phyloP scores from a whole-genome alignment of 2,329 filamentous ascomycete species.

The Tolypocladium ovalisporum region DNA sequence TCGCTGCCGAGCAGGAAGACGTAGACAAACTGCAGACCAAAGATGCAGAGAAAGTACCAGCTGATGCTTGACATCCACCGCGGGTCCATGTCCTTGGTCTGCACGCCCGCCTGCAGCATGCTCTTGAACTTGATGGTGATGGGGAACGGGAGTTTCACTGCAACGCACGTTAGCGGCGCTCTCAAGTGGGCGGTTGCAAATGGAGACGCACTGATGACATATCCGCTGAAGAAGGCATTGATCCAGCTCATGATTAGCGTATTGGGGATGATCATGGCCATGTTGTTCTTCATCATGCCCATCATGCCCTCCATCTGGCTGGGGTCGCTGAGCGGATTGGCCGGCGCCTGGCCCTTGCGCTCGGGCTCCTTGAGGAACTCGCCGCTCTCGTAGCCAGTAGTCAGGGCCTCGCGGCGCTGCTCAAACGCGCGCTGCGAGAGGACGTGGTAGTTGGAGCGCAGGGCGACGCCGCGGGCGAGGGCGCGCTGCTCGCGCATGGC shows the following conservation, averaged over 20 bases:
- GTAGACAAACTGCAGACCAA: conserved; percentile 93
- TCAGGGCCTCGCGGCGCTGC: conserved; percentile 67
- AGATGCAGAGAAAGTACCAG: conserved; percentile 97
- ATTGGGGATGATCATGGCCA: conserved; percentile 99
- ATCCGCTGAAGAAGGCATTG: conserved; percentile 96
- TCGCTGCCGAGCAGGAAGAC: conserved; percentile 94
- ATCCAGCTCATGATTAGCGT: conserved; percentile 99
- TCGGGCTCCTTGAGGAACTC: conserved; percentile 85
- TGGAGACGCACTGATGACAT: conserved; percentile 70
- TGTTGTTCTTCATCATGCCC: conserved; percentile 99
- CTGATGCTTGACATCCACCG: conserved; percentile 97
- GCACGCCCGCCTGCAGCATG: conserved; percentile 95
- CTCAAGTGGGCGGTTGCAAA: neutral
- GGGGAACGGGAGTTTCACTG: conserved; percentile 93
- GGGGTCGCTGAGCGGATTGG: conserved; percentile 92
- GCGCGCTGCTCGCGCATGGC: conserved; percentile 78
- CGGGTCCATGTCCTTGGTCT: conserved; percentile 91
- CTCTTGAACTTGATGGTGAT: conserved; percentile 98
- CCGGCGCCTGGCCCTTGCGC: conserved; percentile 70
- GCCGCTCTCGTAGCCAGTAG: conserved; percentile 73
- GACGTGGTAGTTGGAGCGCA: conserved; percentile 72
- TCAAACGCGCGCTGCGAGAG: conserved; percentile 71
- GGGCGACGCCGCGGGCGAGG: conserved; percentile 71
- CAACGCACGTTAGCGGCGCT: conserved; percentile 9
- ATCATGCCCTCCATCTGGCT: conserved; percentile 99